Evolutionary conservation across 495 filamentous ascomycete species (phyloP), one percentile per base, ranked within the genome.

Genomic region (Xylaria palmicola): DNA sequence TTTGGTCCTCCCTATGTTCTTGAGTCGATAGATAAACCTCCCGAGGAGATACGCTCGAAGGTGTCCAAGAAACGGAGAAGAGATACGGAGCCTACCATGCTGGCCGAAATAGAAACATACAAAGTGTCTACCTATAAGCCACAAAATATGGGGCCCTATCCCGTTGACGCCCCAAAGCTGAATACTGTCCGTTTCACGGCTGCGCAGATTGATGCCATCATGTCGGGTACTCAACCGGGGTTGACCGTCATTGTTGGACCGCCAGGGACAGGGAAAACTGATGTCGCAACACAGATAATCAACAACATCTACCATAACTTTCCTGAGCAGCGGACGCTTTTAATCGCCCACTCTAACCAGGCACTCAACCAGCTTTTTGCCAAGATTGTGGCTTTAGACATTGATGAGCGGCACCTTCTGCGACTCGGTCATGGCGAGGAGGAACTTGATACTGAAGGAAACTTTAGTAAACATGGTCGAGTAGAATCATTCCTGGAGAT

Each of bases 271-370:
- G 94, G 94, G 59, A 99, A 99, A 77, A 99, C 94, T 27, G 94
- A 99, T 74, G 95, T 99, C 56, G 92, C 91, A 26, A 97, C 93
- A 3, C 94, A 99, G 72, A 95, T 98, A 64, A 98, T 99, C 76
- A 96, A 91, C 81, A 97, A 97, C 70, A 89, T 99, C 54, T 99
- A 98, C 72, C 95, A 97, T 77, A 94, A 97, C 75, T 98, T 96
- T 71, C 94, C 95, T 15, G 80, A 83, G 26, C 92, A 99, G 71
- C 87, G 92, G 43, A 99, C 93, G 0, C 77, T 99, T 24, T 85
- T 99, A 39, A 88, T 99, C 64, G 95, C 94, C 10, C 94, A 98
- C 74, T 97, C 92, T 74, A 99, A 99, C 67, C 94, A 99, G 70
- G 94, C 94, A 0, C 77, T 99, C 49, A 98, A 99, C 68, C 95